phyloP scores from a whole-genome alignment of 2,329 filamentous ascomycete genomes.

The Penicillium aurantiogriseum region DNA sequence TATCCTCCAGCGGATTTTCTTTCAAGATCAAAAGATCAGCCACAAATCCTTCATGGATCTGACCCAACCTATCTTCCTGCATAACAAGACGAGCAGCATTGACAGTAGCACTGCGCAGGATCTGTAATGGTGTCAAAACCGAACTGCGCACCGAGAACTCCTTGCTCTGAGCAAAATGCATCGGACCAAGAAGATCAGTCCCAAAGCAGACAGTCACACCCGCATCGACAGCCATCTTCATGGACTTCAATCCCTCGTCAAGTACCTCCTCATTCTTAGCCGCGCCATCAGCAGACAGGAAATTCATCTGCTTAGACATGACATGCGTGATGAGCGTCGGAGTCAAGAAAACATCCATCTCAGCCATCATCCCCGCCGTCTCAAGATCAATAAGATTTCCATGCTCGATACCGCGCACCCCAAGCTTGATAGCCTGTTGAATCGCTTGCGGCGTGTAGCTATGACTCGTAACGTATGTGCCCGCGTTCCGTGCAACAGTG shows the following conservation, averaged over 20 bases:
- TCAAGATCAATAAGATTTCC: conserved; percentile 46
- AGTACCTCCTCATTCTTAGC: conserved; percentile 55
- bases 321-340: conserved; percentile 55
- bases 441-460: conserved; percentile 58
- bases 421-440: conserved; percentile 55
- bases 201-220: conserved; percentile 59
- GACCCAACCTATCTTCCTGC: conserved; percentile 49
- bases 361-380: conserved; percentile 52
- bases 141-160: conserved; percentile 50
- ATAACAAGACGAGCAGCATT: conserved; percentile 53
- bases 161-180: conserved; percentile 49
- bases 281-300: conserved; percentile 35
- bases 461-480: conserved; percentile 58
- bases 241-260: conserved; percentile 45
- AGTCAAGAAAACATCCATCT: conserved; percentile 51
- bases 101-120: conserved; percentile 54
- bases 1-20: conserved; percentile 56
- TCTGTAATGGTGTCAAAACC: conserved; percentile 44
- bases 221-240: conserved; percentile 52
- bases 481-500: conserved; percentile 49
- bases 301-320: conserved; percentile 45
- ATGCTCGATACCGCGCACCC: conserved; percentile 57
- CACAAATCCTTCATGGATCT: conserved; percentile 50
- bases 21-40: conserved; percentile 57
- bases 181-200: conserved; percentile 54